phyloP scores from a whole-genome alignment of 2,329 filamentous ascomycete species.

The Apiospora marii region DNA sequence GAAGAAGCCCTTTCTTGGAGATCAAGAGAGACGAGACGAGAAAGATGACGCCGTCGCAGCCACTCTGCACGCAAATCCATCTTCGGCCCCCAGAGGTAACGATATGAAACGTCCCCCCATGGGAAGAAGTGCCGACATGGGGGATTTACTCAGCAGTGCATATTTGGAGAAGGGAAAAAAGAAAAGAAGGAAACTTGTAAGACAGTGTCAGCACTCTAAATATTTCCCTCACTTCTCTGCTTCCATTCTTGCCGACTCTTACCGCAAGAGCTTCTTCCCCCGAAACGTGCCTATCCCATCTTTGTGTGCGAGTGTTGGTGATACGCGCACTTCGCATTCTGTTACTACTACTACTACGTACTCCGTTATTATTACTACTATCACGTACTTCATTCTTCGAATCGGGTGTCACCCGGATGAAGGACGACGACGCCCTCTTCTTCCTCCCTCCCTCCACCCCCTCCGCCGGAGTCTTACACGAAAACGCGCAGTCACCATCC shows the following conservation, averaged over 20 bases:
- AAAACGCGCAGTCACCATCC: neutral
- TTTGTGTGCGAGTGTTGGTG: neutral
- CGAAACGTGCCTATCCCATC: slow-evolving; percentile 5
- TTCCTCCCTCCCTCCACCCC: too few relatives aligned
- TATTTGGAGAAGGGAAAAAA: neutral
- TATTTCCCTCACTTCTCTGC: neutral
- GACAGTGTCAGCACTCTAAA: slow-evolving; percentile 19
- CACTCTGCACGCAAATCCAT: too few relatives aligned
- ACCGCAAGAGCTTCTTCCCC: neutral
- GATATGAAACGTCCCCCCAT: neutral
- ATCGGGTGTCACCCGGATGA: slow-evolving; percentile 1
- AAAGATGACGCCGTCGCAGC: too few relatives aligned
- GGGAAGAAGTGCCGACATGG: neutral
- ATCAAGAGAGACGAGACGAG: too few relatives aligned
- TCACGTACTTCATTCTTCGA: neutral
- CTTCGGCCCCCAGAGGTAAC: neutral
- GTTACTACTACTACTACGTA: neutral
- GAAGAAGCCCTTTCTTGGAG: neutral
- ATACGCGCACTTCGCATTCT: neutral
- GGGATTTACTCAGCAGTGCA: neutral
- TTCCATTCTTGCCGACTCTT: neutral
- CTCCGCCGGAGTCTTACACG: neutral
- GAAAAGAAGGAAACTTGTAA: neutral
- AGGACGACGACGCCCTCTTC: neutral
- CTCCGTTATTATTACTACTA: neutral